Evolutionary conservation across 257 asterid species (phyloP).

Genomic region (Knoxia roxburghii): DNA sequence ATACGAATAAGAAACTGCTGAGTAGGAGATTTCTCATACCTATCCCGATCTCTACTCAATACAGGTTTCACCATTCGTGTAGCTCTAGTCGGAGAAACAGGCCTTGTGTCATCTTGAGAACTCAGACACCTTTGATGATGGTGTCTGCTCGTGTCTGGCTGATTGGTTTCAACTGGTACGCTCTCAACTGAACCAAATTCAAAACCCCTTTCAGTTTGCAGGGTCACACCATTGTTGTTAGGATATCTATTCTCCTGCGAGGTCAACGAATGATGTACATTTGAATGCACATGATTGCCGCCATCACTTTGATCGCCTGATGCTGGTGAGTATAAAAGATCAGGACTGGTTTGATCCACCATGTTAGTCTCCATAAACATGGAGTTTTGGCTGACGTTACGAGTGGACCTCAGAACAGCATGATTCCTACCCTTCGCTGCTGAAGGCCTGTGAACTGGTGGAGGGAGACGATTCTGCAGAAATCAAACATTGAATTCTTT

Average conservation of each 20-base stretch:
- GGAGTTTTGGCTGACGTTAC: slow-evolving; percentile 27
- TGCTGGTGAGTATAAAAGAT: slow-evolving; percentile 25
- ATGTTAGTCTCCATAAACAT: slow-evolving; percentile 28
- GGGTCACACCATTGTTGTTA: slow-evolving; percentile 22
- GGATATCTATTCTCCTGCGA: slow-evolving; percentile 35
- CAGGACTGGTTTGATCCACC: slow-evolving; percentile 39
- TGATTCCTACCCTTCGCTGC: slow-evolving; percentile 42
- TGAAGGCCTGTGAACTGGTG: slow-evolving; percentile 43
- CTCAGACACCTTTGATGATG: slow-evolving; percentile 26
- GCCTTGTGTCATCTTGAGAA: slow-evolving; percentile 25
- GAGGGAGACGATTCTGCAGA: slow-evolving; percentile 41
- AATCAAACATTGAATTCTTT: slow-evolving; percentile 7
- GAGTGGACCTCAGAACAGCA: slow-evolving; percentile 33
- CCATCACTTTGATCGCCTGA: slow-evolving; percentile 25
- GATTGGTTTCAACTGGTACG: slow-evolving; percentile 20
- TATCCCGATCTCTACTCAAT: slow-evolving; percentile 37
- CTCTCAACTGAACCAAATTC: slow-evolving; percentile 30
- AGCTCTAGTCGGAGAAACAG: slow-evolving; percentile 23
- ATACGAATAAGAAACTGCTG: not conserved
- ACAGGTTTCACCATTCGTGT: slow-evolving; percentile 29
- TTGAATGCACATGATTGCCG: slow-evolving; percentile 19
- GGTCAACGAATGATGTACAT: slow-evolving; percentile 24
- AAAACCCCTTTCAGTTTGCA: slow-evolving; percentile 35
- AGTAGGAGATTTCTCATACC: slow-evolving; percentile 34
- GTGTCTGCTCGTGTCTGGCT: slow-evolving; percentile 24